phyloP scores from a whole-genome alignment of 257 asterid species.

The Solanum neorickii region DNA sequence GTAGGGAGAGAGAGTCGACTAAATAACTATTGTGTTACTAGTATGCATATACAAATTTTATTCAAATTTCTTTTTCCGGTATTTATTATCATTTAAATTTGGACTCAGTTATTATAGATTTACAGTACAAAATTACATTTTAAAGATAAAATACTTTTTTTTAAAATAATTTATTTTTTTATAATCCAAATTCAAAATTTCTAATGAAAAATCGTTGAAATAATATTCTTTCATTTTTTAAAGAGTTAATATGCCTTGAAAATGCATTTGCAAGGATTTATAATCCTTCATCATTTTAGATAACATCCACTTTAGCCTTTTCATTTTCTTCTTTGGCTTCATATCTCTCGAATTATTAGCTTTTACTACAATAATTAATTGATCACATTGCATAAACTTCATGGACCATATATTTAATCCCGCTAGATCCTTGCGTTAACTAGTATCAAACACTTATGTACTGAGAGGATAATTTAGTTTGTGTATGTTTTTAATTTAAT shows the following conservation, averaged over 20 bases:
- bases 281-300: constrained; percentile 22
- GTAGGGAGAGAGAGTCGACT: no score
- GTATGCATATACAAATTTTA: neutral
- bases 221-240: neutral
- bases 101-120: neutral
- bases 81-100: neutral
- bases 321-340: constrained; percentile 32
- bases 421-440: neutral
- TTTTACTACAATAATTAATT: neutral
- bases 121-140: no score
- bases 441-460: neutral
- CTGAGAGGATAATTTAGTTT: neutral
- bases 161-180: no score
- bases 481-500: neutral
- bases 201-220: no score
- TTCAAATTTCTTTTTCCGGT: neutral
- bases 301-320: constrained; percentile 14
- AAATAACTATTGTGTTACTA: neutral
- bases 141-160: no score
- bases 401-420: neutral
- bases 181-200: rapidly evolving
- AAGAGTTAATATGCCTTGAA: constrained; percentile 3
- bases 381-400: neutral
- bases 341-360: constrained; percentile 13
- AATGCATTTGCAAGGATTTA: constrained; percentile 17